phyloP scores from a whole-genome alignment of 2,329 filamentous ascomycete species.

The Aspergillus melleus region DNA sequence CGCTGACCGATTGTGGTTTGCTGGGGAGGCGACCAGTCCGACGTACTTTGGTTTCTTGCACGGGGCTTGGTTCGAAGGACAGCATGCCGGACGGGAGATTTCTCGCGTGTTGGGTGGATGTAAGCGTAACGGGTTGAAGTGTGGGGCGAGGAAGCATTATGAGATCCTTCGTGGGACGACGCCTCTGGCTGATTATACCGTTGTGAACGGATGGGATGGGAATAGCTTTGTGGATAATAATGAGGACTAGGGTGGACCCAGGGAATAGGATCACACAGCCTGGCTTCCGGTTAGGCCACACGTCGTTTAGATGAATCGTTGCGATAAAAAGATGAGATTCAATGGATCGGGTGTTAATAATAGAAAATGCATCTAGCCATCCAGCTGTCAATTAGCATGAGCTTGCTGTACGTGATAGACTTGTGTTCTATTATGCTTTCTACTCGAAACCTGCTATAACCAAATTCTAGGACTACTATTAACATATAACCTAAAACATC shows the following conservation, averaged over 20 bases:
- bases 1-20: constrained; percentile 61
- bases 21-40: constrained; percentile 63
- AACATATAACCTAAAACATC: not conserved
- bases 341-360: too few relatives aligned
- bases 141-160: constrained; percentile 24
- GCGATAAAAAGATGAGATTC: constrained; percentile 26
- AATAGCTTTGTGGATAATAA: constrained; percentile 29
- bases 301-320: constrained; percentile 25
- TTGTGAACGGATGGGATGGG: constrained; percentile 29
- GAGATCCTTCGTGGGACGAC: constrained; percentile 26
- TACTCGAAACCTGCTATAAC: too few relatives aligned
- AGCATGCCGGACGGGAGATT: constrained; percentile 45
- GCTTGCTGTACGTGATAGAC: too few relatives aligned
- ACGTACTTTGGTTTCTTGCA: constrained; percentile 68
- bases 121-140: constrained; percentile 13
- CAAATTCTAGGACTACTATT: too few relatives aligned
- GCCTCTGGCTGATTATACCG: constrained; percentile 26
- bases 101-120: constrained; percentile 25
- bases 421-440: too few relatives aligned
- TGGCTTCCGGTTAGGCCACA: too few relatives aligned
- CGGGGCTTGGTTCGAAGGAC: constrained; percentile 60
- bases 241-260: not conserved
- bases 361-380: too few relatives aligned
- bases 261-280: too few relatives aligned
- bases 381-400: too few relatives aligned